Conservation (phyloP, 2,329 filamentous ascomycete species). For the Penicillium sp. region DNA sequence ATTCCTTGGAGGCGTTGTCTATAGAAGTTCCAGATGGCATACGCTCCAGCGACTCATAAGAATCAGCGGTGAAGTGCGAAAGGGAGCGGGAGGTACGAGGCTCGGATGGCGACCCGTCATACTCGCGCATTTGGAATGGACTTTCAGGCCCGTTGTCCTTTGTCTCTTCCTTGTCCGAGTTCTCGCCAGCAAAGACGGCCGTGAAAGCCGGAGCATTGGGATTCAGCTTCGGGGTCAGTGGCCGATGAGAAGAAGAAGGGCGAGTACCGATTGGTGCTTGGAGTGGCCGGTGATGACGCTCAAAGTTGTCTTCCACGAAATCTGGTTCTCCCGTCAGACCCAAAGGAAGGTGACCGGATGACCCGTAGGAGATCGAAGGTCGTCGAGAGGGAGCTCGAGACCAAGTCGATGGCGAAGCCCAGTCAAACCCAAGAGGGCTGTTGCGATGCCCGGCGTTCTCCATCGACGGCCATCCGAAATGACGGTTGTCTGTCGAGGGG, state of each 20-base stretch:
- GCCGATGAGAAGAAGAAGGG: constrained; percentile 61
- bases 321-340: constrained; percentile 55
- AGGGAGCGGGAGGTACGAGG: constrained; percentile 49
- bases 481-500: constrained; percentile 76
- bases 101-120: constrained; percentile 46
- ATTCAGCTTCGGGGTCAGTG: constrained; percentile 67
- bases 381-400: constrained; percentile 76
- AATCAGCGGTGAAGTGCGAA: constrained; percentile 48
- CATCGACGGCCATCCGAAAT: constrained; percentile 66
- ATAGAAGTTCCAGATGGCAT: constrained; percentile 45
- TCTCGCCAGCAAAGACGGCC: constrained; percentile 61
- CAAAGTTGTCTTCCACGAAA: constrained; percentile 50
- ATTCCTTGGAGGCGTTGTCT: constrained; percentile 48
- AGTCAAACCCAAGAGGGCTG: constrained; percentile 54
- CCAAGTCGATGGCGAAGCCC: constrained; percentile 62
- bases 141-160: constrained; percentile 35
- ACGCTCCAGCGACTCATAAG: constrained; percentile 50
- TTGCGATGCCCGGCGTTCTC: constrained; percentile 56
- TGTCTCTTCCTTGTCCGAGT: constrained; percentile 44
- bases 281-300: constrained; percentile 52
- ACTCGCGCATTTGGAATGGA: constrained; percentile 34
- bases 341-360: constrained; percentile 63
- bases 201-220: constrained; percentile 88
- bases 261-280: constrained; percentile 78
- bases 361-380: constrained; percentile 76